Percentiles rank a stretch among this genome's conserved stretches.
phyloP scores from a whole-genome alignment of 768 basidiomycete genomes.

The Chlorophyllum brunneum region DNA sequence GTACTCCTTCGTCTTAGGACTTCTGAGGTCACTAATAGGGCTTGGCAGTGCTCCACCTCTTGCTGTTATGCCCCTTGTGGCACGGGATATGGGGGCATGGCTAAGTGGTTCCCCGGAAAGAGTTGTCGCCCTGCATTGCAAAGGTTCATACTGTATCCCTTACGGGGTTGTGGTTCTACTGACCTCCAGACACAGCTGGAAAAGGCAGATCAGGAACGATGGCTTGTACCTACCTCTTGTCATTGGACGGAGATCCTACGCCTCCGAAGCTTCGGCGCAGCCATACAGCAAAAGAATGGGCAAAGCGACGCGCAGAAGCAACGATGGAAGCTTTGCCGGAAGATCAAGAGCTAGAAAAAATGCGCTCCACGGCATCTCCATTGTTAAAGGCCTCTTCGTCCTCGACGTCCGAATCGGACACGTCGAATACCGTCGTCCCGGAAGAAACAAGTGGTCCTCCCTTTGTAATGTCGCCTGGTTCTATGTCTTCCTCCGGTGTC shows the following conservation, averaged over 20 bases:
- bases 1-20: conserved; percentile 22
- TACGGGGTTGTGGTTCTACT: background rate
- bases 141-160: conserved; percentile 42
- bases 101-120: conserved; percentile 58
- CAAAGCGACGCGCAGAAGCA: conserved; percentile 42
- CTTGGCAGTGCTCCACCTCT: conserved; percentile 67
- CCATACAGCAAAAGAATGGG: conserved; percentile 44
- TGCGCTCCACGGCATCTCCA: conserved; percentile 14
- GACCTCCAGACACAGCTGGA: conserved; percentile 42
- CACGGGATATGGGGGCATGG: conserved; percentile 74
- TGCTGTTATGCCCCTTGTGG: conserved; percentile 65
- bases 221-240: conserved; percentile 78
- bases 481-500: background rate
- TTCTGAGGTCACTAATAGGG: background rate
- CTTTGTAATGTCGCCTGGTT: background rate
- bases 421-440: background rate
- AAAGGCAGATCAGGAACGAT: conserved; percentile 86
- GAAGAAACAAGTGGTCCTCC: background rate
- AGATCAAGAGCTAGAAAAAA: conserved; percentile 24
- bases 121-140: conserved; percentile 83
- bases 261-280: conserved; percentile 46
- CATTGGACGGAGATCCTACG: conserved; percentile 43
- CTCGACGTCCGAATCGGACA: background rate
- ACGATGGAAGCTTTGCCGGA: conserved; percentile 45
- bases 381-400: conserved; percentile 1